Evolutionary conservation across 2,329 filamentous ascomycete species (phyloP).

Genomic region (Talaromyces sp.): DNA sequence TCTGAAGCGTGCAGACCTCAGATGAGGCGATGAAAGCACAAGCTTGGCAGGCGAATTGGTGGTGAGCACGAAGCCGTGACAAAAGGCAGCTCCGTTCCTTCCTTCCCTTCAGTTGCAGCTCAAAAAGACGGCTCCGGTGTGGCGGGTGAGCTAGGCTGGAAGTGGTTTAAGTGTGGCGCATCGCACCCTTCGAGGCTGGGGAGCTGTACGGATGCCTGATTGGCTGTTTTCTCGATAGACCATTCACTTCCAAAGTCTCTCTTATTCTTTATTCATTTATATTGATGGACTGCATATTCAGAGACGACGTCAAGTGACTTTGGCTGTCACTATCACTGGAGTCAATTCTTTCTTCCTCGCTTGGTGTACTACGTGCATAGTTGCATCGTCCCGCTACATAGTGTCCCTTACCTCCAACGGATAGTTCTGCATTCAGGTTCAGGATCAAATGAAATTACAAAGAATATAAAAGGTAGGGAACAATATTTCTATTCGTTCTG

Average conservation of each 20-base stretch:
- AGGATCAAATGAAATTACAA: background rate
- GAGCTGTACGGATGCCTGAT: background rate
- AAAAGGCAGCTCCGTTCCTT: background rate
- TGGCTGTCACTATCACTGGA: too few relatives aligned
- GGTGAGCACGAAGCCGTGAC: background rate
- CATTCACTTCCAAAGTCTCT: background rate
- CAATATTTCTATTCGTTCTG: background rate
- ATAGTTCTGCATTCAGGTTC: background rate
- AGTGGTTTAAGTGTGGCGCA: slow-evolving; percentile 5
- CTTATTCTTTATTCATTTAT: too few relatives aligned
- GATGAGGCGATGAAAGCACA: background rate
- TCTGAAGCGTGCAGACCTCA: background rate
- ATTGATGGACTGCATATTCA: too few relatives aligned
- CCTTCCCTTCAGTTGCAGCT: background rate
- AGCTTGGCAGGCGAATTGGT: background rate
- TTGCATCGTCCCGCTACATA: too few relatives aligned
- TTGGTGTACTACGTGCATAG: too few relatives aligned
- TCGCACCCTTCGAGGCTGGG: background rate
- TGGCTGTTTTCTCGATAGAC: background rate
- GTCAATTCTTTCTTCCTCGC: too few relatives aligned
- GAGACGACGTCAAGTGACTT: too few relatives aligned
- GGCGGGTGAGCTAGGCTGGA: slow-evolving; percentile 8
- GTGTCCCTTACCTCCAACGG: too few relatives aligned
- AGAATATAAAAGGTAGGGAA: background rate
- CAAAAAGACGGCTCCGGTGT: slow-evolving; percentile 11